Conservation (phyloP, 129 eudicot species). For the Solidago caesia region DNA sequence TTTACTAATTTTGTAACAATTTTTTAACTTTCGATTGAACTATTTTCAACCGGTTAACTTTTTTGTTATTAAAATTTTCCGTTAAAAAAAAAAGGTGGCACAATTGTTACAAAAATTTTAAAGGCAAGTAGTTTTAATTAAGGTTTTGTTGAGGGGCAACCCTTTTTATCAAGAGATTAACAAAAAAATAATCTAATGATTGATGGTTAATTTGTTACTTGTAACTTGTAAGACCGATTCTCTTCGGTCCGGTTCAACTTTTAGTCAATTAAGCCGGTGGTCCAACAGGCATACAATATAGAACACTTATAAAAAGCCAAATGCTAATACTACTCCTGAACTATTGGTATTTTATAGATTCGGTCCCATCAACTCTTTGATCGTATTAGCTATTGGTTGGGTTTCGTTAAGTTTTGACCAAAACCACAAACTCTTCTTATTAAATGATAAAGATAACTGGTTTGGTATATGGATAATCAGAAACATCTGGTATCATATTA, state of each 20-base stretch:
- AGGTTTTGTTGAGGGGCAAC: not conserved
- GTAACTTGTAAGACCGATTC: slow-evolving; percentile 17
- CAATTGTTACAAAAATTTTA: too few species aligned
- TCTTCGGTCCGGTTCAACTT: slow-evolving; percentile 5
- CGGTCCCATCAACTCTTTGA: slow-evolving; percentile 15
- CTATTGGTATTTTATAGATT: not conserved
- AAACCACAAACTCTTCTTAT: not conserved
- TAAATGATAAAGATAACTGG: not conserved
- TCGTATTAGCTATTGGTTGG: not conserved
- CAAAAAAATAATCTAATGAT: not conserved
- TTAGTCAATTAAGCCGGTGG: slow-evolving; percentile 11
- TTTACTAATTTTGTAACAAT: too few species aligned
- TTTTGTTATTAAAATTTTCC: too few species aligned
- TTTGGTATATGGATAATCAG: not conserved
- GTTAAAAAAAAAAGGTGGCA: too few species aligned
- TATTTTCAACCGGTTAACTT: too few species aligned
- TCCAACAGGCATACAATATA: slow-evolving; percentile 14
- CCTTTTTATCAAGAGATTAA: too few species aligned
- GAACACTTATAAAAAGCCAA: slow-evolving; percentile 1
- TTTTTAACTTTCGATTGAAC: too few species aligned
- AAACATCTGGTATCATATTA: too few species aligned
- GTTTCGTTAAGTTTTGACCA: slow-evolving; percentile 12
- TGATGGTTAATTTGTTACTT: not conserved
- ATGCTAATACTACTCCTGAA: not conserved
- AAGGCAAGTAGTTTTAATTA: not conserved